Evolutionary conservation across 192 early-diverging fungal species (phyloP).

Genomic region (Backusella sp.): DNA sequence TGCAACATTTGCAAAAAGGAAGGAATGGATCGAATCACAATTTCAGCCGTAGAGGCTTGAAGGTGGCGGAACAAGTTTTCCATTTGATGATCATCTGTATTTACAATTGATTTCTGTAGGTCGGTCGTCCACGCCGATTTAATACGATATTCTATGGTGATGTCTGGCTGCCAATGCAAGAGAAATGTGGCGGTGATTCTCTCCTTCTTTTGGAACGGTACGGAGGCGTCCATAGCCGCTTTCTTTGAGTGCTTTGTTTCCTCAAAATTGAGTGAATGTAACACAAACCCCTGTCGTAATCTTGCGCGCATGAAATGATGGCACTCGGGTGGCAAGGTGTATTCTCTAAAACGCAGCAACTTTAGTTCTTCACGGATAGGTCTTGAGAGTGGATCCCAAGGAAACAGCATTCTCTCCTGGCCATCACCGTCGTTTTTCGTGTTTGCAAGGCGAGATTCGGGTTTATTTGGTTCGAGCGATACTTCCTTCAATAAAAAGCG

Average conservation of each 20-base stretch:
- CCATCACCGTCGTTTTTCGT: not conserved
- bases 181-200: slow-evolving; percentile 64
- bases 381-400: slow-evolving; percentile 62
- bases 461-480: slow-evolving; percentile 29
- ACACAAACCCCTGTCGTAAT: slow-evolving; percentile 68
- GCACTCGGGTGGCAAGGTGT: slow-evolving; percentile 58
- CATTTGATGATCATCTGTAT: not conserved
- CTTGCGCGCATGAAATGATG: slow-evolving; percentile 61
- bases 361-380: slow-evolving; percentile 63
- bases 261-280: slow-evolving; percentile 53
- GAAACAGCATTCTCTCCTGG: slow-evolving; percentile 39
- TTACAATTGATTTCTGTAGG: not conserved
- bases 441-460: not conserved
- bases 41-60: slow-evolving; percentile 46
- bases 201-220: slow-evolving; percentile 34
- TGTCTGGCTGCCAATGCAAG: slow-evolving; percentile 71
- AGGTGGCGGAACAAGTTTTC: slow-evolving; percentile 35
- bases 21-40: slow-evolving; percentile 47
- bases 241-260: slow-evolving; percentile 39
- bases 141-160: slow-evolving; percentile 74
- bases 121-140: slow-evolving; percentile 39
- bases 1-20: slow-evolving; percentile 42
- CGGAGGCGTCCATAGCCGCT: not conserved
- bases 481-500: slow-evolving; percentile 47
- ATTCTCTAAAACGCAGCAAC: slow-evolving; percentile 61